Percentiles rank a stretch among this genome's conserved stretches.
These are phyloP conservation scores for Termitomyces sp. DNA, from an alignment of 768 basidiomycete species.

Conservation along the genomic window DNA sequence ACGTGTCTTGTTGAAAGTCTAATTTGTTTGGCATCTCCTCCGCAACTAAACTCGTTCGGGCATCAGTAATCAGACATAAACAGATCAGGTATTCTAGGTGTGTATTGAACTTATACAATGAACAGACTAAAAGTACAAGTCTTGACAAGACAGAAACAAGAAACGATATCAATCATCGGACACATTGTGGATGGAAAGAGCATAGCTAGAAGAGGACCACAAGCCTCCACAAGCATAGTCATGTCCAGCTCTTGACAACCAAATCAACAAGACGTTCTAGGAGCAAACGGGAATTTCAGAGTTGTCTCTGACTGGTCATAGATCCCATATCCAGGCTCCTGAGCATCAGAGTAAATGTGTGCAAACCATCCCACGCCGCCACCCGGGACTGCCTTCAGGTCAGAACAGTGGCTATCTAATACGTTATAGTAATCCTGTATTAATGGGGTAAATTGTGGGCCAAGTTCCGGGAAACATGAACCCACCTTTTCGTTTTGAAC, in stretches of 20 bases:
- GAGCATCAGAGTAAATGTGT: slow-evolving; percentile 67
- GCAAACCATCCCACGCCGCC: slow-evolving; percentile 82
- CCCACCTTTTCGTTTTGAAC: slow-evolving; percentile 57
- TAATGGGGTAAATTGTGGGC: slow-evolving; percentile 1
- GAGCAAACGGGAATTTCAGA: slow-evolving; percentile 61
- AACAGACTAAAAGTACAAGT: background rate
- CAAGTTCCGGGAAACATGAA: background rate
- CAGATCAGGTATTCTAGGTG: too few relatives aligned
- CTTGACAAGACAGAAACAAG: background rate
- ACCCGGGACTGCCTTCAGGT: slow-evolving; percentile 51
- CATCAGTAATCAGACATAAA: background rate
- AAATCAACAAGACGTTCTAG: slow-evolving; percentile 52
- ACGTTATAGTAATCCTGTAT: slow-evolving; percentile 55
- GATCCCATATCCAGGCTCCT: slow-evolving; percentile 69
- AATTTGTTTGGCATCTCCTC: slow-evolving; percentile 7
- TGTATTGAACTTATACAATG: too few relatives aligned
- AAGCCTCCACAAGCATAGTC: background rate
- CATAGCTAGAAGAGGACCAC: background rate
- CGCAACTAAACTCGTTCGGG: background rate
- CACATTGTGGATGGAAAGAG: background rate
- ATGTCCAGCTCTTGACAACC: background rate
- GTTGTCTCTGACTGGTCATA: slow-evolving; percentile 38
- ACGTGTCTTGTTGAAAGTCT: slow-evolving; percentile 1
- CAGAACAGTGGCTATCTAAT: slow-evolving; percentile 57
- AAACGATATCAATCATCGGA: too few relatives aligned